phyloP scores from a whole-genome alignment of 306 rosid genomes.

The Abrus precatorius region DNA sequence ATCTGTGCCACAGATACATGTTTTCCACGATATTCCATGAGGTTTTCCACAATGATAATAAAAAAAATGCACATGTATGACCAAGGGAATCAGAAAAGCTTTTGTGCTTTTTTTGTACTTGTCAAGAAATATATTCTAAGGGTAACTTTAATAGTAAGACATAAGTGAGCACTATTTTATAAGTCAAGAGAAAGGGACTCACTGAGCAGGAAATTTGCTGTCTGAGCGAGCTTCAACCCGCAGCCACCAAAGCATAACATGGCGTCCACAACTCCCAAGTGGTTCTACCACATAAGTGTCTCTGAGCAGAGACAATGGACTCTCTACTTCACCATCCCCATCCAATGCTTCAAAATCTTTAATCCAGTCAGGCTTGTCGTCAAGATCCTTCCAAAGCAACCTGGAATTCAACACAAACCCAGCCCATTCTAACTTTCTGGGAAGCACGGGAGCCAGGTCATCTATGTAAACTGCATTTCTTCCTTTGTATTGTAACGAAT shows the following conservation, averaged over 20 bases:
- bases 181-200: conserved; percentile 48
- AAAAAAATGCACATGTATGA: neutral
- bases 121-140: conserved; percentile 8
- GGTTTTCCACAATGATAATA: neutral
- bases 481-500: conserved; percentile 66
- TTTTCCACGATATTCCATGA: neutral
- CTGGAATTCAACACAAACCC: conserved; percentile 92
- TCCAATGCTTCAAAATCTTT: conserved; percentile 70
- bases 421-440: conserved; percentile 89
- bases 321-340: conserved; percentile 66
- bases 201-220: conserved; percentile 97
- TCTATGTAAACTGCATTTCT: conserved; percentile 76
- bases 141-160: conserved; percentile 14
- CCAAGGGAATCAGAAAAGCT: conserved; percentile 20
- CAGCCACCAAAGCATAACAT: conserved; percentile 88
- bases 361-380: conserved; percentile 86
- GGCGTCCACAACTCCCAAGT: conserved; percentile 92
- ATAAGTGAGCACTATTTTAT: neutral
- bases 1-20: conserved; percentile 13
- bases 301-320: conserved; percentile 78
- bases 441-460: conserved; percentile 81
- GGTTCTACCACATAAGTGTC: conserved; percentile 80
- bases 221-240: conserved; percentile 94
- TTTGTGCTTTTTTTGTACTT: neutral
- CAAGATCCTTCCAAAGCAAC: conserved; percentile 84